These are phyloP conservation scores for Gracilaria domingensis DNA, from an alignment of 23 red algal species.

Conservation along the genomic window DNA sequence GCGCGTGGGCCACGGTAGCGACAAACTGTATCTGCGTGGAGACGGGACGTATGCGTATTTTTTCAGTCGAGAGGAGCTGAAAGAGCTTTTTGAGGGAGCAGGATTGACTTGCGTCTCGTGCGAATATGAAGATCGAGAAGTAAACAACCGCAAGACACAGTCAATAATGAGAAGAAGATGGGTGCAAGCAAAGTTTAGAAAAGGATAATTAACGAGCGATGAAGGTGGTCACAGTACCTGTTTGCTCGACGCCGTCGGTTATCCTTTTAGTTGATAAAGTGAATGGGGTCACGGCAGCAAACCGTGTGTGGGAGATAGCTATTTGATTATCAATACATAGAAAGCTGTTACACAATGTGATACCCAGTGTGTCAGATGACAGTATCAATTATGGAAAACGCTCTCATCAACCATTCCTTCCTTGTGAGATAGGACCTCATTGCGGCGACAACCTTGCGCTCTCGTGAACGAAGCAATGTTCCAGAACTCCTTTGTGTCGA, in stretches of 20 bases:
- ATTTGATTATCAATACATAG: background rate
- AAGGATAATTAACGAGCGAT: constrained; percentile 3
- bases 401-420: background rate
- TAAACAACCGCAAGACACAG: constrained; percentile 85
- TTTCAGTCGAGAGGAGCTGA: constrained; percentile 78
- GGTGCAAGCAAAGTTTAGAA: constrained; percentile 83
- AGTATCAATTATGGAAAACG: background rate
- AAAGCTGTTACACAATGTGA: constrained; percentile 5
- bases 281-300: background rate
- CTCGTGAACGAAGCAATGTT: too few relatives aligned
- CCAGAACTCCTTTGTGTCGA: too few relatives aligned
- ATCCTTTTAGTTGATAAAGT: background rate
- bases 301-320: background rate
- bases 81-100: constrained; percentile 52
- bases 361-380: background rate
- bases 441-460: too few relatives aligned
- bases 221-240: background rate
- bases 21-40: constrained; percentile 68
- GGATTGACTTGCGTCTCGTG: constrained; percentile 59
- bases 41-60: constrained; percentile 97
- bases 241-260: background rate
- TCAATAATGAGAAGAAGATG: constrained; percentile 86
- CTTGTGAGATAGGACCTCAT: too few relatives aligned
- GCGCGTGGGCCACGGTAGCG: background rate
- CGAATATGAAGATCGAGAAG: constrained; percentile 38